Base-by-base conservation (phyloP, 192 early-diverging fungal genomes). In the Backusella circina region DNA sequence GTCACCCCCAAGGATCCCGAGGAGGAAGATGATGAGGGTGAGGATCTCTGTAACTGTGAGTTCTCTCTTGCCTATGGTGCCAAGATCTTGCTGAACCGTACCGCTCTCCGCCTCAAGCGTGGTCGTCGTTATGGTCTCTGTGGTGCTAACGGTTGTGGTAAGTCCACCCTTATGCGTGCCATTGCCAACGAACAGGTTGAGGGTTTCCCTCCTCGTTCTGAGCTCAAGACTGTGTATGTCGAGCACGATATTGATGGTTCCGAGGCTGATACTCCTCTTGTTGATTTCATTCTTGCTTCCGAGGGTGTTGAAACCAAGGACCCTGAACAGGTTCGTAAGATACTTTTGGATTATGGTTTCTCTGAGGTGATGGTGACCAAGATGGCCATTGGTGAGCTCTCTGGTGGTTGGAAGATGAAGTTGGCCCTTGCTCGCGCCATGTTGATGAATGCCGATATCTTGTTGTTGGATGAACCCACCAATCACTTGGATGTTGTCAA, bases 341-440 rank as follows among this genome's bases (percentile, higher is more conserved):
- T 85, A 77, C 84, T 95, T 47, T 77, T 79, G 64, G 80, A 82
- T 57, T 87, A 92, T 79, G 92, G 91, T 65, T 95, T 95, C 87
- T 81, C 85, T 73, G 91, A 89, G 64, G 81, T 84, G 54, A 83
- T 83, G 82, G 84, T 90, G 74, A 86, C 84, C 68, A 83, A 83
- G 57, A 86, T 90, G 78, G 77, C 88, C 76, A 90, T 95, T 82
- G 90, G 89, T 70, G 85, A 88, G 54, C 90, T 95, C n/a, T 91
- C 91, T 76, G 93, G 93, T 84, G 92, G 93, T 79, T 95, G 93
- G 93, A 91, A 93, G 85, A 95, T 95, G 94, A 94, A 93, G 90
- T 84, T 94, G 67, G 91, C 89, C 84, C 88, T 95, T 80, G 93
- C 92, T 18, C 90, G 92, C 85, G 92, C 94, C 71, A 91, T 95